Evolutionary conservation across 495 filamentous ascomycete species (phyloP).

Genomic region (Daldinia vernicosa): DNA sequence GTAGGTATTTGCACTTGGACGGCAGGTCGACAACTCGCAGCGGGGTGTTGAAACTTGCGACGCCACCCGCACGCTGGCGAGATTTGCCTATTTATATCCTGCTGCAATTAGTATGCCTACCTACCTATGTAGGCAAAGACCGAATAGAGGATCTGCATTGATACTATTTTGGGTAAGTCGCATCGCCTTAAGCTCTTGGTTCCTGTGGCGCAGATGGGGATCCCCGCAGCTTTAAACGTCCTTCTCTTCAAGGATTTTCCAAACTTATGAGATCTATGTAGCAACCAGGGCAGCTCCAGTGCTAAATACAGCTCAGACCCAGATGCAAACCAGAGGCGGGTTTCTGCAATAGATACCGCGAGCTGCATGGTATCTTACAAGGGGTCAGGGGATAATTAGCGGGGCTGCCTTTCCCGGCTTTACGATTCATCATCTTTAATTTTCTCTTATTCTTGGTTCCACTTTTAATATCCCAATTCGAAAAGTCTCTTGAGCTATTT

Average conservation of each 20-base stretch:
- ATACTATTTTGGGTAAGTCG: conserved; percentile 38
- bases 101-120: conserved; percentile 31
- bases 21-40: conserved; percentile 36
- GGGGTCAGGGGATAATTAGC: conserved; percentile 12
- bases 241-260: conserved; percentile 19
- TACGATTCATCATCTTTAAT: conserved; percentile 33
- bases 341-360: conserved; percentile 28
- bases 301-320: conserved; percentile 40
- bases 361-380: conserved; percentile 32
- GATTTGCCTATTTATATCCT: conserved; percentile 40
- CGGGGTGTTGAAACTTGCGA: conserved; percentile 37
- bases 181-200: conserved; percentile 27
- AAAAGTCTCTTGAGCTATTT: neutral
- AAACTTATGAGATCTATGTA: neutral
- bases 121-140: conserved; percentile 37
- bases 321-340: conserved; percentile 17
- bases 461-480: conserved; percentile 23
- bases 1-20: conserved; percentile 14
- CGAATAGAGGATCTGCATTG: conserved; percentile 35
- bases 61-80: conserved; percentile 32
- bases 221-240: conserved; percentile 25
- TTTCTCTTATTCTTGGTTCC: conserved; percentile 10
- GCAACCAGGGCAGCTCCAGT: conserved; percentile 12
- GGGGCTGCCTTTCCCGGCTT: conserved; percentile 15
- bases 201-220: conserved; percentile 26